These are phyloP conservation scores for Ananas comosus DNA, from an alignment of 176 grass and related monocot genomes.

Conservation along the genomic window DNA sequence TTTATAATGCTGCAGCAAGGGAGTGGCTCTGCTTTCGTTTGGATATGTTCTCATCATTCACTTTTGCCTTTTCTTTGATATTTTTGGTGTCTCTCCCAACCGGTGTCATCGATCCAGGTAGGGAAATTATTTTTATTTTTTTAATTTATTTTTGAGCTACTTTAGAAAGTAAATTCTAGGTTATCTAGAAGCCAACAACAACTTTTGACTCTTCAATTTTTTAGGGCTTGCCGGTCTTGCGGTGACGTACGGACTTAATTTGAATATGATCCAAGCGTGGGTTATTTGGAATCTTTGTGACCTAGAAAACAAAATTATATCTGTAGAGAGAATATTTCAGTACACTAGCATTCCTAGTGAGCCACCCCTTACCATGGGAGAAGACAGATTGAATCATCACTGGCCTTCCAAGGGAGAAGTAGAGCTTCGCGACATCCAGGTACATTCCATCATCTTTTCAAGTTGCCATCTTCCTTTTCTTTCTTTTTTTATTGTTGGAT, in stretches of 20 bases:
- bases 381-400: slow-evolving; percentile 26
- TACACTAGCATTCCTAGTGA: slow-evolving; percentile 69
- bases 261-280: slow-evolving; percentile 68
- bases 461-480: not conserved
- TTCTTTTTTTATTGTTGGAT: not conserved
- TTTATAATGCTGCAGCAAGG: slow-evolving; percentile 56
- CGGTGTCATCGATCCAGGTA: slow-evolving; percentile 60
- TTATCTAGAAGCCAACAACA: not conserved
- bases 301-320: slow-evolving; percentile 81
- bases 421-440: slow-evolving; percentile 41
- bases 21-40: slow-evolving; percentile 72
- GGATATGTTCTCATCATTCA: slow-evolving; percentile 49
- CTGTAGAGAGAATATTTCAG: slow-evolving; percentile 84
- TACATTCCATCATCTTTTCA: slow-evolving; percentile 17
- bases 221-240: slow-evolving; percentile 74
- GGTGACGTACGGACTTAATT: slow-evolving; percentile 79
- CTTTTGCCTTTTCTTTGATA: slow-evolving; percentile 44
- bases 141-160: not conserved
- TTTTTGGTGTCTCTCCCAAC: slow-evolving; percentile 32
- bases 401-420: slow-evolving; percentile 70
- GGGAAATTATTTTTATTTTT: not conserved
- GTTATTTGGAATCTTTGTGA: slow-evolving; percentile 69
- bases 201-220: not conserved
- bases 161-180: not conserved
- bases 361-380: slow-evolving; percentile 46